These are phyloP conservation scores for Begonia loranthoides DNA, from an alignment of 306 rosid genomes.

Conservation along the genomic window DNA sequence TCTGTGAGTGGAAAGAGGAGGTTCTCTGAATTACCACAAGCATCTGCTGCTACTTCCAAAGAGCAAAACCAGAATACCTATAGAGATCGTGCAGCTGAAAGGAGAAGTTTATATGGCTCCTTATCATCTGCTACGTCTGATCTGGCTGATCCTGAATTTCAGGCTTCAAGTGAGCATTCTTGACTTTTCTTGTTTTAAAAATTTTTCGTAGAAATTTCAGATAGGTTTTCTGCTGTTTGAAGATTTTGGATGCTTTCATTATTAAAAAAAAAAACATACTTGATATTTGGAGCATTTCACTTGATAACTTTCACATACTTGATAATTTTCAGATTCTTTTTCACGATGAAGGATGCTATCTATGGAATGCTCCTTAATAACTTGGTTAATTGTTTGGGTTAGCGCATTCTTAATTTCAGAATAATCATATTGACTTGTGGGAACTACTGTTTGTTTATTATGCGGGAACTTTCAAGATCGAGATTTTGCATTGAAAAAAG, in stretches of 20 bases:
- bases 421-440: constrained; percentile 28
- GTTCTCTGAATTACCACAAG: constrained; percentile 78
- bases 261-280: too few relatives aligned
- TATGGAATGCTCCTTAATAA: constrained; percentile 8
- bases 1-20: constrained; percentile 71
- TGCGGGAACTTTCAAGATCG: constrained; percentile 56
- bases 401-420: constrained; percentile 9
- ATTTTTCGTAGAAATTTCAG: constrained; percentile 11
- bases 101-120: constrained; percentile 88
- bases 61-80: constrained; percentile 64
- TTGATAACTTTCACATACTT: constrained; percentile 12
- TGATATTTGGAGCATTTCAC: background rate
- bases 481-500: constrained; percentile 64
- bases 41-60: constrained; percentile 46
- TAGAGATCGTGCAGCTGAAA: constrained; percentile 97
- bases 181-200: background rate
- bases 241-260: constrained; percentile 2
- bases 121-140: constrained; percentile 52
- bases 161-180: constrained; percentile 62
- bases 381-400: constrained; percentile 14
- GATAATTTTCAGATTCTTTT: background rate
- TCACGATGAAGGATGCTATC: constrained; percentile 10
- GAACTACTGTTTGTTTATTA: constrained; percentile 37
- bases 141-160: constrained; percentile 40
- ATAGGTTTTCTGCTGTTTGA: constrained; percentile 4